Evolutionary conservation across 1,284 basidiomycete species (phyloP).

Genomic region (Trichosporon sp.): DNA sequence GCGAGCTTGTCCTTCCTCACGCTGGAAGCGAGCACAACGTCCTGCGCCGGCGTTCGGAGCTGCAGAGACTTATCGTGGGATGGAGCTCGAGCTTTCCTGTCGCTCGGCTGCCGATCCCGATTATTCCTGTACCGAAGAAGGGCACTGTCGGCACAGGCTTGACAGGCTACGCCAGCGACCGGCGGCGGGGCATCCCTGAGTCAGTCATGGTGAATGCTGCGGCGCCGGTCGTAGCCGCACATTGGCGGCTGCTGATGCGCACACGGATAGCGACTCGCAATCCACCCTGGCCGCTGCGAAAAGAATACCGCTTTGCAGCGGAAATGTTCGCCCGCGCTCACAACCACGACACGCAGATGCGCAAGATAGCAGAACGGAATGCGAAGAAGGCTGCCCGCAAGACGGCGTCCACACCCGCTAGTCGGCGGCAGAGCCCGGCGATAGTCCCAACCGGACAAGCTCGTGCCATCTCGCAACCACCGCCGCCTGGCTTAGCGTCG

Average conservation of each 20-base stretch:
- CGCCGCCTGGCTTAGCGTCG: not conserved
- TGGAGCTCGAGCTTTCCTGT: conserved; percentile 23
- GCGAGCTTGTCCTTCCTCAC: conserved; percentile 4
- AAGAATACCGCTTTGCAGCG: not conserved
- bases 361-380: not conserved
- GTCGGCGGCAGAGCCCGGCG: not conserved
- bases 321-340: conserved; percentile 22
- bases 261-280: conserved; percentile 20
- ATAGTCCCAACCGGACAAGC: not conserved
- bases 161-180: conserved; percentile 17
- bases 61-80: conserved; percentile 16
- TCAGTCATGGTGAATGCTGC: conserved; percentile 22
- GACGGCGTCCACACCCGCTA: not conserved
- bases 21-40: conserved; percentile 8
- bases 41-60: conserved; percentile 10
- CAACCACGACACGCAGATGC: not conserved
- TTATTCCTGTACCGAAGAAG: conserved; percentile 18
- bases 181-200: conserved; percentile 29
- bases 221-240: conserved; percentile 19
- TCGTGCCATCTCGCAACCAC: not conserved
- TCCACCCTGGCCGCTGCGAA: conserved; percentile 13
- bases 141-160: conserved; percentile 27
- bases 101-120: conserved; percentile 16
- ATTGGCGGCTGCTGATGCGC: conserved; percentile 26
- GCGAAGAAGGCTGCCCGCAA: not conserved